Conservation (phyloP, 768 basidiomycete genomes). For the Leucocoprinus sp. region DNA sequence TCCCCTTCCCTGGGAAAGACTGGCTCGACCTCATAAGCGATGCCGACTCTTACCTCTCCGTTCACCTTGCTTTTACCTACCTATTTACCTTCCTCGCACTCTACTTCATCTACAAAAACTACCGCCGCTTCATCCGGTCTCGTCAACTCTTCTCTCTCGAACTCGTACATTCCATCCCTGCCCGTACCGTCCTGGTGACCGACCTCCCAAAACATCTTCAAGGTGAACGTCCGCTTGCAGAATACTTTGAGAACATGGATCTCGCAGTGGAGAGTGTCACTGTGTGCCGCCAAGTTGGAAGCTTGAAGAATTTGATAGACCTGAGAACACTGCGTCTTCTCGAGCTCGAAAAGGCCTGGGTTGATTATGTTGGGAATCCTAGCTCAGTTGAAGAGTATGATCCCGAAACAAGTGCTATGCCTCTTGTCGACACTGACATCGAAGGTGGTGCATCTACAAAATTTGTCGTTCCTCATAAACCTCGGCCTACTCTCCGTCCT, state of each 20-base stretch:
- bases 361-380: constrained; percentile 89
- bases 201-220: constrained; percentile 78
- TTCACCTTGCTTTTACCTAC: constrained; percentile 91
- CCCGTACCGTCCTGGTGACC: constrained; percentile 86
- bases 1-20: constrained; percentile 22
- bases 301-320: constrained; percentile 66
- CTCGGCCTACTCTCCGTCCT: constrained; percentile 68
- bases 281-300: constrained; percentile 75
- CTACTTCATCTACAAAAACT: constrained; percentile 83
- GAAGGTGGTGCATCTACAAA: constrained; percentile 44
- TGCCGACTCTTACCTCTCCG: constrained; percentile 79
- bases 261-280: constrained; percentile 89
- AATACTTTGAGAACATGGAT: constrained; percentile 89
- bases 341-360: constrained; percentile 79
- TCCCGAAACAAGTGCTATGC: constrained; percentile 47
- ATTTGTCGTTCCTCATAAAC: constrained; percentile 66
- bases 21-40: constrained; percentile 90
- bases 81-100: constrained; percentile 84
- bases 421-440: constrained; percentile 42
- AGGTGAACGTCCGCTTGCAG: constrained; percentile 78
- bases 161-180: constrained; percentile 89
- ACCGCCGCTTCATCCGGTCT: constrained; percentile 78
- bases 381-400: constrained; percentile 79
- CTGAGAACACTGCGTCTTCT: constrained; percentile 73
- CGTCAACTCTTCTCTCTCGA: constrained; percentile 93